These are phyloP conservation scores for Lyophyllum semitale DNA, from an alignment of 768 basidiomycete genomes.

Conservation along the genomic window DNA sequence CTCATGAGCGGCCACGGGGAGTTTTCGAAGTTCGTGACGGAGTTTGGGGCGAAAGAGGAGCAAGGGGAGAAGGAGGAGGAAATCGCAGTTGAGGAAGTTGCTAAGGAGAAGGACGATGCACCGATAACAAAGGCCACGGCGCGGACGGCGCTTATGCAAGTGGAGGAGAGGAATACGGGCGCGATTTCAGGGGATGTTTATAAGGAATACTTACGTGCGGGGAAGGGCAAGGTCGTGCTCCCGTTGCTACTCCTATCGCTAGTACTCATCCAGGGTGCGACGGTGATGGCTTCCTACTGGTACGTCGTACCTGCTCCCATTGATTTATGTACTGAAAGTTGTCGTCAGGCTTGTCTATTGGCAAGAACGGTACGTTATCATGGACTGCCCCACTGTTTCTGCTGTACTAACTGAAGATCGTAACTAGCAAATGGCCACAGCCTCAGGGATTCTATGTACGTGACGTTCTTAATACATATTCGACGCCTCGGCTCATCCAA, in stretches of 20 bases:
- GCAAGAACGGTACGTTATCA: slow-evolving; percentile 57
- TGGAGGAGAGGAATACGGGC: slow-evolving; percentile 81
- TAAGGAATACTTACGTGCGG: slow-evolving; percentile 67
- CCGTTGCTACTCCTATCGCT: slow-evolving; percentile 67
- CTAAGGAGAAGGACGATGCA: slow-evolving; percentile 33
- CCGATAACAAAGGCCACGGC: slow-evolving; percentile 37
- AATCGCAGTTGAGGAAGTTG: slow-evolving; percentile 37
- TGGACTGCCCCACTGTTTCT: background rate
- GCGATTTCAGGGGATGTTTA: slow-evolving; percentile 60
- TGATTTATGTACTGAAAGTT: background rate
- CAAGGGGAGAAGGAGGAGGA: slow-evolving; percentile 50
- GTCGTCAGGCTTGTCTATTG: slow-evolving; percentile 75
- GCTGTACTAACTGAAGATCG: slow-evolving; percentile 11
- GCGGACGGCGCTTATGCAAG: slow-evolving; percentile 72
- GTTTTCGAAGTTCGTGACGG: slow-evolving; percentile 73
- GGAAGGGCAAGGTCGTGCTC: slow-evolving; percentile 62
- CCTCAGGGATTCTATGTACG: slow-evolving; percentile 73
- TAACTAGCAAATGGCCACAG: slow-evolving; percentile 47
- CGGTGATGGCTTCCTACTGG: slow-evolving; percentile 78
- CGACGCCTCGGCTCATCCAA: background rate
- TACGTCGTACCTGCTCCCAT: slow-evolving; percentile 28
- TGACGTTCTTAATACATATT: background rate
- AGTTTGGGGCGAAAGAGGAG: slow-evolving; percentile 75
- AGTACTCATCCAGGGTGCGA: slow-evolving; percentile 66
- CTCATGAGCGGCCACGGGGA: slow-evolving; percentile 64